Evolutionary conservation across 2,329 filamentous ascomycete genomes (phyloP).

Genomic region (Chalara sp.): DNA sequence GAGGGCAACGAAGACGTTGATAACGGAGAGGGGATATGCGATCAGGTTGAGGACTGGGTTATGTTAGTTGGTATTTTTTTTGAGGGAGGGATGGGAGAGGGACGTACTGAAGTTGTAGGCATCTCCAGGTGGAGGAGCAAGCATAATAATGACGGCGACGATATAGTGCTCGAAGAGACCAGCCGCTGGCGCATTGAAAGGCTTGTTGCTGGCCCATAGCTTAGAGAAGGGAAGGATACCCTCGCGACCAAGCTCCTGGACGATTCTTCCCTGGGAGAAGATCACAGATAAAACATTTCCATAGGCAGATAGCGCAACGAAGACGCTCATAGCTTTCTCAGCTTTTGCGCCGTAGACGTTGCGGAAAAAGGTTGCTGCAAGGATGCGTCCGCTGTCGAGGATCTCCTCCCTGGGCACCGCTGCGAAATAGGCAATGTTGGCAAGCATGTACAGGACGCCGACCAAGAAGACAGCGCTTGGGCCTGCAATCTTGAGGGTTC

Average conservation of each 20-base stretch:
- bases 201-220: conserved; percentile 57
- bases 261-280: conserved; percentile 60
- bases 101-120: conserved; percentile 57
- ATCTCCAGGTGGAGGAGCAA: conserved; percentile 60
- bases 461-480: conserved; percentile 52
- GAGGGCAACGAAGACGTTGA: conserved; percentile 47
- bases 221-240: conserved; percentile 57
- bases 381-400: conserved; percentile 41
- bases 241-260: conserved; percentile 60
- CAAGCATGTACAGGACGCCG: conserved; percentile 57
- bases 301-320: conserved; percentile 61
- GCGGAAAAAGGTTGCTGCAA: conserved; percentile 48
- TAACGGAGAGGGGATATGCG: conserved; percentile 54
- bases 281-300: conserved; percentile 63
- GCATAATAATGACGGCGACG: conserved; percentile 57
- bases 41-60: conserved; percentile 40
- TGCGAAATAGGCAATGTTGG: conserved; percentile 62
- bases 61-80: neutral
- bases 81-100: conserved; percentile 1
- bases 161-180: conserved; percentile 59
- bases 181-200: conserved; percentile 55
- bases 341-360: conserved; percentile 48
- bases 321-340: conserved; percentile 54
- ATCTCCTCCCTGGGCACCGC: conserved; percentile 48
- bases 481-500: conserved; percentile 59